A percentile compares a stretch with the other conserved stretches of the same genome.
phyloP scores from a whole-genome alignment of 2,329 filamentous ascomycete species.

The Phaeosphaeria sp. region DNA sequence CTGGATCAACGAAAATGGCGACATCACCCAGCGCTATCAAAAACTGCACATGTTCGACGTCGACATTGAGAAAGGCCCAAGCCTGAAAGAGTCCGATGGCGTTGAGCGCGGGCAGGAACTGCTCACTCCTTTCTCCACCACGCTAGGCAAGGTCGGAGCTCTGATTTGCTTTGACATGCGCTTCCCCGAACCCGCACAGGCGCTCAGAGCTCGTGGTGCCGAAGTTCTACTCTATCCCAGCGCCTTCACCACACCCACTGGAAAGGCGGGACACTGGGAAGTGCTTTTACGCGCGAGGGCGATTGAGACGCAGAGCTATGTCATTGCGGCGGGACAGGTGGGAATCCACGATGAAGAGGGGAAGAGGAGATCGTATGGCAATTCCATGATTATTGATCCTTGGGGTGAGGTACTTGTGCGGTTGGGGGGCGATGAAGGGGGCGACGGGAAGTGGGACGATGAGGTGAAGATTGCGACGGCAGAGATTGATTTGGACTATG shows the following conservation, averaged over 20 bases:
- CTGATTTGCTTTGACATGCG: conserved; percentile 92
- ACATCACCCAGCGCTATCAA: conserved; percentile 73
- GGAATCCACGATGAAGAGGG: conserved; percentile 70
- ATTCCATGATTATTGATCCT: conserved; percentile 83
- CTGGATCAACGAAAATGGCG: conserved; percentile 69
- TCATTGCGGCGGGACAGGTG: conserved; percentile 81
- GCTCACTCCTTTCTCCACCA: conserved; percentile 72
- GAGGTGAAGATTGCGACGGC: conserved; percentile 53
- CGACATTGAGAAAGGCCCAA: conserved; percentile 61
- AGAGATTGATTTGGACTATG: conserved; percentile 61
- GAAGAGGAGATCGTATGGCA: conserved; percentile 81
- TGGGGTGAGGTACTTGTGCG: conserved; percentile 80
- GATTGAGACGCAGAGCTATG: conserved; percentile 87
- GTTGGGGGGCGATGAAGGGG: conserved; percentile 60
- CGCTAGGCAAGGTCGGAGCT: conserved; percentile 76
- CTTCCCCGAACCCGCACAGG: conserved; percentile 77
- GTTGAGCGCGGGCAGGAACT: conserved; percentile 66
- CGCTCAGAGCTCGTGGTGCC: conserved; percentile 69
- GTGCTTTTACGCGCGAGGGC: conserved; percentile 78
- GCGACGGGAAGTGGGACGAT: conserved; percentile 39
- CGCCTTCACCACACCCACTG: conserved; percentile 88
- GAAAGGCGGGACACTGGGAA: conserved; percentile 81
- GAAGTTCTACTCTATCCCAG: conserved; percentile 86
- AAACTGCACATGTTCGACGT: conserved; percentile 92
- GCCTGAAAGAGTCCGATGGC: conserved; percentile 68